Evolutionary conservation across 441 rosid species (phyloP), one percentile per base, ranked within the genome.

Genomic region (Pelargonium fulgidum): DNA sequence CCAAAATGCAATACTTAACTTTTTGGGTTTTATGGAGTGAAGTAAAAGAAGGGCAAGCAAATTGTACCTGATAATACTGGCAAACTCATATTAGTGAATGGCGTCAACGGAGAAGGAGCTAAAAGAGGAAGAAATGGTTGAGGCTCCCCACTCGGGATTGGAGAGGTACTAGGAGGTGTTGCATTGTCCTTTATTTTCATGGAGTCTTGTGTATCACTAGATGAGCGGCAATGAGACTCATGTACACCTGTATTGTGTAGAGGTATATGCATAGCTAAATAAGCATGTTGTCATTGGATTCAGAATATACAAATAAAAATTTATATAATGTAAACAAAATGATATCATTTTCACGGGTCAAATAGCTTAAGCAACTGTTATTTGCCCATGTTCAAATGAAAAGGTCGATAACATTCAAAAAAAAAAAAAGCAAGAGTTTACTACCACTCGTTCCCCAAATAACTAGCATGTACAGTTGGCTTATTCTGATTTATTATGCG

Each of bases 51-150:
- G 71, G 22, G 58, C 61, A 36, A 62, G 39, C 4, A 66, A 61
- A 48, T 12, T 5, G 2, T 72, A 79, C 82, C 82, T 67, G 82
- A 79, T 48, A 79, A 67, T 39, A 22, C 58, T 20, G 82, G 82
- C 47, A 66, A 42, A 67, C 70, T 72, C 67, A 36, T 48, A 17
- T 70, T 75, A 26, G 75, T 75, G 50, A 72, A 70, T 45, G 77
- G 75, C 45, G 66, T 79, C 77, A 75, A 39, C 7, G 79, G 79
- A 44, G 82, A 75, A 70, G 79, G 82, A 72, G 82, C 79, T n/a
- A 75, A 63, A 72, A 71, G 68, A 69, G 82, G 82, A 29, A 75
- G 77, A 72, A 79, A 70, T 11, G 82, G 82, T 76, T 64, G 75
- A 73, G 79, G 79, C 39, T 72, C 75, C 39, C 12, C 61, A 24